A percentile compares a stretch with the other conserved stretches of the same genome.
These are phyloP conservation scores for Ceratocystis huliohia DNA, from an alignment of 2,329 filamentous ascomycete species.

Conservation along the genomic window DNA sequence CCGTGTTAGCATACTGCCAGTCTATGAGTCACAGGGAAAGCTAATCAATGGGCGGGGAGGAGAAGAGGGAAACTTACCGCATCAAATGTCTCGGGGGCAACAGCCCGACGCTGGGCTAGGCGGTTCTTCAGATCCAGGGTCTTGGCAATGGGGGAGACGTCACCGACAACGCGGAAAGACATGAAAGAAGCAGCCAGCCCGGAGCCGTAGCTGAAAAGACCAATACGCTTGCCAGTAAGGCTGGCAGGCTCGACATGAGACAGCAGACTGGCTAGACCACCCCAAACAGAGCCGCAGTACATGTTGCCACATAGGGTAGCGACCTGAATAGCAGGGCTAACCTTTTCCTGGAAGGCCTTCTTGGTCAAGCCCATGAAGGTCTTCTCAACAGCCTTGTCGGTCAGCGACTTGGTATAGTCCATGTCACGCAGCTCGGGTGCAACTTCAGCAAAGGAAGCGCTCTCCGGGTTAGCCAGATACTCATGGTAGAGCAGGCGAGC, in stretches of 20 bases:
- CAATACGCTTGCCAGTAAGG: constrained; percentile 59
- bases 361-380: constrained; percentile 73
- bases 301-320: constrained; percentile 63
- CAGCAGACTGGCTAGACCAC: constrained; percentile 60
- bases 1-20: neutral
- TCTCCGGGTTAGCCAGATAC: constrained; percentile 58
- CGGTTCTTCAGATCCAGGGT: constrained; percentile 57
- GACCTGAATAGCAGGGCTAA: constrained; percentile 59
- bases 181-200: constrained; percentile 61
- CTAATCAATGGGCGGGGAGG: neutral
- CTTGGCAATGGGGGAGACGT: constrained; percentile 54
- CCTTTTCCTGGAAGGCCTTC: constrained; percentile 70
- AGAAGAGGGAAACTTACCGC: constrained; percentile 39
- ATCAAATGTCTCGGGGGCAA: constrained; percentile 62
- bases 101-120: constrained; percentile 50
- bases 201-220: constrained; percentile 67
- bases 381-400: constrained; percentile 76
- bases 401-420: constrained; percentile 65
- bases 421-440: constrained; percentile 64
- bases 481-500: constrained; percentile 76
- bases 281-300: constrained; percentile 61
- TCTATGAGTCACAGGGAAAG: neutral
- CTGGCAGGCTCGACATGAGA: constrained; percentile 48
- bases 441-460: constrained; percentile 58
- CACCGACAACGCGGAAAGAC: constrained; percentile 60